These are phyloP conservation scores for Triticum timopheevii DNA, from an alignment of 176 grass and related monocot species.

Conservation along the genomic window DNA sequence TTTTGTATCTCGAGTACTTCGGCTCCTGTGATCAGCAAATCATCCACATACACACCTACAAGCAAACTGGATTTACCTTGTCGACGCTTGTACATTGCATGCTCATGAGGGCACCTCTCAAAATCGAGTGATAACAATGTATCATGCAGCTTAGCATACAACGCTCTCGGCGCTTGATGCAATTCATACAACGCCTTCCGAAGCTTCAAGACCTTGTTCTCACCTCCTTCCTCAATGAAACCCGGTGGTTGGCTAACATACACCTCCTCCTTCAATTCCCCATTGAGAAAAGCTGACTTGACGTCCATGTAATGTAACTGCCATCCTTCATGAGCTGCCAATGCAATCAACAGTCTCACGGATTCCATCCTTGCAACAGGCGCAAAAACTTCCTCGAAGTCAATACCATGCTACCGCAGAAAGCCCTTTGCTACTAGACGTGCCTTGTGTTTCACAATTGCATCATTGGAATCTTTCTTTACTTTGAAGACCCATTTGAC, in stretches of 20 bases:
- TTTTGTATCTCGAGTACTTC: background rate
- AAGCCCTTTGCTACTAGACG: too few species aligned
- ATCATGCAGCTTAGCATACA: background rate
- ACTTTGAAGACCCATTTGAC: slow-evolving; percentile 20
- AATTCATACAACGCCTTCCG: background rate
- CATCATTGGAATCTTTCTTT: background rate
- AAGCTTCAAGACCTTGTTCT: background rate
- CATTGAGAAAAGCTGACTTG: too few species aligned
- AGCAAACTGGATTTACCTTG: background rate
- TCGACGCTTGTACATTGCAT: background rate
- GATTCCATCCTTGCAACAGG: background rate
- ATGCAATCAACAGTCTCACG: background rate
- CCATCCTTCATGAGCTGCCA: background rate
- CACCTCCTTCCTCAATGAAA: background rate
- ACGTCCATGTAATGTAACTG: background rate
- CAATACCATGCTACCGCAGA: too few species aligned
- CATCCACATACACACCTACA: background rate
- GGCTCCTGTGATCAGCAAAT: background rate
- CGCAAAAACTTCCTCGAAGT: too few species aligned
- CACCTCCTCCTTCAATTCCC: too few species aligned
- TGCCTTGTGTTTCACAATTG: too few species aligned
- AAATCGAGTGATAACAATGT: background rate
- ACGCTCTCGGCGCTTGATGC: background rate
- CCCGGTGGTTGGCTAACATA: too few species aligned
- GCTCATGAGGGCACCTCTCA: background rate